Evolutionary conservation across 2,329 filamentous ascomycete species (phyloP).

Genomic region (Escovopsis sp.): DNA sequence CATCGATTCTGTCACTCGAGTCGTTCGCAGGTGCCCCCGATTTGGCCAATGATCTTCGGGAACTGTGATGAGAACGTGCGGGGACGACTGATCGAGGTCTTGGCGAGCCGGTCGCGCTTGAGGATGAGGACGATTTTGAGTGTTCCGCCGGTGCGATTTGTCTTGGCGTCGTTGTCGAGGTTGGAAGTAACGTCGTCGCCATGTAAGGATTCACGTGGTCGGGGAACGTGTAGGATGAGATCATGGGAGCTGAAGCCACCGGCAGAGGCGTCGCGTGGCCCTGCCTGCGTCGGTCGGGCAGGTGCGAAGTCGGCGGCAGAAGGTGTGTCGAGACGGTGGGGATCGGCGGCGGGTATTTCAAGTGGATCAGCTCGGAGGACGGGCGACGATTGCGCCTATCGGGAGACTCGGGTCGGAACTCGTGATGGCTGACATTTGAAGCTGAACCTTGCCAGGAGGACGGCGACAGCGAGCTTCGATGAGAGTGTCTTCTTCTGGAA

Average conservation of each 20-base stretch:
- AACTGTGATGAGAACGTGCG: conserved; percentile 1
- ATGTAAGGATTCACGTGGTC: not conserved
- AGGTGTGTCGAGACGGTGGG: not conserved
- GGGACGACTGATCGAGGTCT: conserved; percentile 1
- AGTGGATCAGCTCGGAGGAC: conserved; percentile 2
- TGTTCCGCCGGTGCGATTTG: conserved; percentile 7
- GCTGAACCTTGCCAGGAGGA: conserved; percentile 1
- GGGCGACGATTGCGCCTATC: conserved; percentile 4
- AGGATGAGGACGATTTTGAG: conserved; percentile 5
- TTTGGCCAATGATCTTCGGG: not conserved
- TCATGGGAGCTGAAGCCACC: not conserved
- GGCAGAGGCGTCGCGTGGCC: not conserved
- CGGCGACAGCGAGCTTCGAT: conserved; percentile 4
- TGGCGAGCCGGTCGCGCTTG: conserved; percentile 2
- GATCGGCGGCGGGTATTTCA: not conserved
- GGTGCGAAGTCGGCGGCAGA: not conserved
- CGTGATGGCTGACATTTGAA: not conserved
- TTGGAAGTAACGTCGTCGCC: too few relatives aligned
- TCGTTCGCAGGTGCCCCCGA: not conserved
- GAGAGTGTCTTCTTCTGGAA: conserved; percentile 2
- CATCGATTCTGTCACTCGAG: conserved; percentile 2
- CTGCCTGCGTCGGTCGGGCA: not conserved
- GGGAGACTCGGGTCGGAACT: conserved; percentile 1
- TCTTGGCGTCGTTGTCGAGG: conserved; percentile 1
- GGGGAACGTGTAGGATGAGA: not conserved